Conservation (phyloP, 2,329 filamentous ascomycete genomes). For the Emydomyces testavorans region DNA sequence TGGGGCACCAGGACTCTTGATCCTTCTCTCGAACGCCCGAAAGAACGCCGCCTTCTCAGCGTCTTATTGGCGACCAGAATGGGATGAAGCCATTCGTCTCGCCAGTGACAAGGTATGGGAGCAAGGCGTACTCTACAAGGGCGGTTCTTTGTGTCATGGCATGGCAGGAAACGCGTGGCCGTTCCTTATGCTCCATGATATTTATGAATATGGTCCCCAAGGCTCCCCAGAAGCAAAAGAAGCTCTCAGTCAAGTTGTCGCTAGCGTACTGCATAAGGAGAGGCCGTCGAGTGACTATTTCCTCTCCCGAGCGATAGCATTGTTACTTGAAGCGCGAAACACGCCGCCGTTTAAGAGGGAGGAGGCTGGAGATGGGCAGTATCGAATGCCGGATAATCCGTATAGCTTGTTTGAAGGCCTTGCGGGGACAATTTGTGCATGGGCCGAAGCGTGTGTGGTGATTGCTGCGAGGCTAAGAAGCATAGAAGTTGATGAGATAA, state of each 20-base stretch:
- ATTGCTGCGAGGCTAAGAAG: conserved; percentile 28
- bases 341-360: conserved; percentile 28
- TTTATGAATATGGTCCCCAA: conserved; percentile 26
- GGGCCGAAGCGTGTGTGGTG: conserved; percentile 31
- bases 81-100: conserved; percentile 28
- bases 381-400: conserved; percentile 33
- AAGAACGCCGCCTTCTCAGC: conserved; percentile 21
- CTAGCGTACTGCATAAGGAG: conserved; percentile 9
- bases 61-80: conserved; percentile 29
- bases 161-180: conserved; percentile 35
- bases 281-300: conserved; percentile 28
- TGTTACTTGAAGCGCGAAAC: conserved; percentile 30
- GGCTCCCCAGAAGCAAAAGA: conserved; percentile 19
- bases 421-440: conserved; percentile 32
- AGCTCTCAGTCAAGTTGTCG: conserved; percentile 18
- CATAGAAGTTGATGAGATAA: conserved; percentile 19
- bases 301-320: conserved; percentile 28
- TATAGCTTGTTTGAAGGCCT: conserved; percentile 33
- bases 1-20: conserved; percentile 30
- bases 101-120: conserved; percentile 31
- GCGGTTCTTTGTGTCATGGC: conserved; percentile 33
- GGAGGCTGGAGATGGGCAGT: conserved; percentile 18
- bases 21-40: conserved; percentile 27
- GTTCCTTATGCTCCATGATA: conserved; percentile 28
- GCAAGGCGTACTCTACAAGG: conserved; percentile 34